Base-by-base conservation (phyloP, 2,329 filamentous ascomycete genomes). In the Tympanopsis confertula region DNA sequence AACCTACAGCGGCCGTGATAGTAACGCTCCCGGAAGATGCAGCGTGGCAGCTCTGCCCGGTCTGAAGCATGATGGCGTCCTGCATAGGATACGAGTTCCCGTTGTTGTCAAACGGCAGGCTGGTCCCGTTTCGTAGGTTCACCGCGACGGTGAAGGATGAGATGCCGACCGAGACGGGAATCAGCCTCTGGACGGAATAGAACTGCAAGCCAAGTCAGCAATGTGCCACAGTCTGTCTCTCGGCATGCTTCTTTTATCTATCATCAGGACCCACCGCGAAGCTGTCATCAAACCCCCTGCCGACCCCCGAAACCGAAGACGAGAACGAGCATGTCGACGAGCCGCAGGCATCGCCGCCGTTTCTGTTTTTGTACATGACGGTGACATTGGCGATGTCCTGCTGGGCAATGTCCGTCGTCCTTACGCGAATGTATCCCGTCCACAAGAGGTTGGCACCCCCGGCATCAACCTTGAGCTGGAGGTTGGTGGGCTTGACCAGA, bases 151-250 rank as follows among this genome's bases (percentile, higher is more conserved):
- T 63, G 58, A 82, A 72, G 45, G 78, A 67, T 29, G 79, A 68
- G 55, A 85, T 72, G 44, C 81, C 65, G 40, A 70, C 60, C 41
- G 71, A 56, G 45, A 74, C 61, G 43, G 71, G 52, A 47, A 87
- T 68, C 39, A 70, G 55, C 19, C 51, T 46, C n/a, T 55, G 46
- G 26, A 69, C 54, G n/a, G 62, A 66, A 45, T 62, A 69, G 53
- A 48, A 50, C 51, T 54, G 30, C 13, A 26, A 35, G 39, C 51
- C 37, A 53, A 40, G 38, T 22, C 2, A 17, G 5, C 15, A 5
- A 20, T n/a, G n/a, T n/a, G n/a, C n/a, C n/a, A n/a, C n/a, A n/a
- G n/a, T n/a, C n/a, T n/a, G n/a, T n/a, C n/a, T n/a, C n/a, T n/a
- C n/a, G n/a, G n/a, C n/a, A n/a, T n/a, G n/a, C n/a, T n/a, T n/a